Evolutionary conservation across 2,329 filamentous ascomycete species (phyloP), one percentile per base, ranked within the genome.

Genomic region (Calonectria leucothoes): DNA sequence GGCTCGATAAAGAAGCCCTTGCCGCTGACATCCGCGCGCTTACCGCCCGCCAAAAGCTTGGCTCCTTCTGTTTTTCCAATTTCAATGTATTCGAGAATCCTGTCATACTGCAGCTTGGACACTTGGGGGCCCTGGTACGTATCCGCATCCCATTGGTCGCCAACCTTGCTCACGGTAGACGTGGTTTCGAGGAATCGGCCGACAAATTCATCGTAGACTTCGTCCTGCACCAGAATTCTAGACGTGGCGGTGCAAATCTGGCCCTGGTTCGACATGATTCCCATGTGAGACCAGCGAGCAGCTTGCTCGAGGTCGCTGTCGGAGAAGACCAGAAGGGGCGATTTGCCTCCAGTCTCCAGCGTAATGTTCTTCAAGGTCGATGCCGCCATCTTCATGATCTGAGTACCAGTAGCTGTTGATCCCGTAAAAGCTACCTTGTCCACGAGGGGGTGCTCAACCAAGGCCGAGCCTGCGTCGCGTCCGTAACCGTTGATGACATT

Each of bases 1-100:
- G 94, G 94, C 88, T 96, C 88, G 85, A 97, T 95, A 88, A 95
- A 97, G 90, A 94, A 97, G 71, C 94, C 94, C 88, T 94, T 92
- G 81, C 88, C 84, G 74, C 94, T 94, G 85, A 92, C 91, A 81
- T 80, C 74, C 4, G 73, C 66, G 4, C 75, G 74, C 27, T 77
- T 92, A 15, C 83, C 83, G 17, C 83, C 83, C 25, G 77, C 68
- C 3, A 78, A 77, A 8, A 82, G 65, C 31, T 75, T 75, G 1
- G 81, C 81, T 10, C 81, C 81, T 42, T 82, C 81, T 0, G 76
- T 75, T 71, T 80, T 81, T 65, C 81, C 81, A 6, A 81, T 78
- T 61, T 77, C 66, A 66, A 95, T 91, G 81, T 93, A 95, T 1
- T 88, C 88, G 10, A 94, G 87, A 6, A 95, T 88, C 14, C 90